Conservation (phyloP, 331 rosid species). For the Prunus yedoensis region DNA sequence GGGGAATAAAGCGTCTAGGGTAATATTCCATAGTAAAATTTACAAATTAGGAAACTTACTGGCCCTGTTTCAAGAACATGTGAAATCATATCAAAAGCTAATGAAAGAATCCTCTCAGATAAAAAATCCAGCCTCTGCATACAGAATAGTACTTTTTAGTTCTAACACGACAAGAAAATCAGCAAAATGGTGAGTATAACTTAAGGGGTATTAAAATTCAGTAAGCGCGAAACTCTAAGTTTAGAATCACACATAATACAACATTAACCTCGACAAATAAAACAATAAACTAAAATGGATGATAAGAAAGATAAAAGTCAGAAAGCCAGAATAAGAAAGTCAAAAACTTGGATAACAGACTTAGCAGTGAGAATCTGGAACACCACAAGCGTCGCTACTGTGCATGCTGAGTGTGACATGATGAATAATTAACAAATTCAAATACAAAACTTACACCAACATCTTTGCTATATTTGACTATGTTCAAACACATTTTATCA, state of each 20-base stretch:
- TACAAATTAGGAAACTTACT: constrained; percentile 38
- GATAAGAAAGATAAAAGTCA: neutral
- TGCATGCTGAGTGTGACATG: neutral
- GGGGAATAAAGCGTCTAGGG: neutral
- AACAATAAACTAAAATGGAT: neutral
- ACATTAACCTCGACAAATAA: neutral
- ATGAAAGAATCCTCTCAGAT: constrained; percentile 73
- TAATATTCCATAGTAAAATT: neutral
- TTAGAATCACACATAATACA: neutral
- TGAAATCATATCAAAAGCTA: constrained; percentile 79
- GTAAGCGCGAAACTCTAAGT: neutral
- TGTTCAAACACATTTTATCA: constrained; percentile 58
- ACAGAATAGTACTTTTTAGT: constrained; percentile 28
- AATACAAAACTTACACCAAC: constrained; percentile 52
- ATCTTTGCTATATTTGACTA: constrained; percentile 60
- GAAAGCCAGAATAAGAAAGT: neutral
- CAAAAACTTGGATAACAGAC: neutral
- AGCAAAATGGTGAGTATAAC: constrained; percentile 1
- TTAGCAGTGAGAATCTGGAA: neutral
- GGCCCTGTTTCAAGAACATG: constrained; percentile 83
- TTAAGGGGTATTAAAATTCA: neutral
- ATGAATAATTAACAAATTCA: neutral
- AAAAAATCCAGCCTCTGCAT: constrained; percentile 69
- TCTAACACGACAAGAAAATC: constrained; percentile 23
- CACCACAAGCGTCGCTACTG: neutral